phyloP scores from a whole-genome alignment of 495 filamentous ascomycete genomes.

The Penicillium atrosanguineum region DNA sequence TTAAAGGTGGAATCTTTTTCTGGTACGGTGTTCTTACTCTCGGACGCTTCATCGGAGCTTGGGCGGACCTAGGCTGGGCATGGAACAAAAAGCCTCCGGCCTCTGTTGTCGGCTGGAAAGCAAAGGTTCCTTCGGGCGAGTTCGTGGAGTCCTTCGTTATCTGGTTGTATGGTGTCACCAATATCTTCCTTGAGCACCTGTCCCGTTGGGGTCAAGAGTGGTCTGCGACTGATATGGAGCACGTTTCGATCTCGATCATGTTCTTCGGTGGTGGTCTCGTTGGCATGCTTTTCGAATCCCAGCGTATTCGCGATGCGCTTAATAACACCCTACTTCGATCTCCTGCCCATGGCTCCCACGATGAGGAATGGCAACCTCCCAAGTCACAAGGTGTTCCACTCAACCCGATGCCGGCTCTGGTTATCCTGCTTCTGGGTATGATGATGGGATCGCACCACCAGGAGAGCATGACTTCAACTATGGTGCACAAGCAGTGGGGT shows the following conservation, averaged over 20 bases:
- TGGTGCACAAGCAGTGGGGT: slow-evolving; percentile 96
- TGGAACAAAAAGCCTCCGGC: slow-evolving; percentile 83
- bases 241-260: slow-evolving; percentile 87
- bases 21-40: slow-evolving; percentile 86
- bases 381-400: slow-evolving; percentile 71
- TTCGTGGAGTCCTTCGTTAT: slow-evolving; percentile 87
- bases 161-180: slow-evolving; percentile 82
- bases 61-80: slow-evolving; percentile 89
- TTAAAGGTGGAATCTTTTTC: slow-evolving; percentile 97
- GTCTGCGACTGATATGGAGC: slow-evolving; percentile 80
- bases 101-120: slow-evolving; percentile 56
- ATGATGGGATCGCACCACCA: slow-evolving; percentile 98
- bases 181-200: slow-evolving; percentile 92
- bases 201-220: slow-evolving; percentile 66
- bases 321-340: slow-evolving; percentile 58
- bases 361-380: slow-evolving; percentile 55
- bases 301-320: slow-evolving; percentile 62
- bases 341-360: slow-evolving; percentile 41
- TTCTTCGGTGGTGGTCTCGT: slow-evolving; percentile 94
- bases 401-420: slow-evolving; percentile 85
- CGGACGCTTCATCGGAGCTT: slow-evolving; percentile 87
- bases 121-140: slow-evolving; percentile 74
- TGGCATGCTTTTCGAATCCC: slow-evolving; percentile 92
- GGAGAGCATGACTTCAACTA: slow-evolving; percentile 75
- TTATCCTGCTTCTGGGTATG: slow-evolving; percentile 81